phyloP scores from a whole-genome alignment of 1,284 basidiomycete genomes.

The Ceratobasidium theobromae region DNA sequence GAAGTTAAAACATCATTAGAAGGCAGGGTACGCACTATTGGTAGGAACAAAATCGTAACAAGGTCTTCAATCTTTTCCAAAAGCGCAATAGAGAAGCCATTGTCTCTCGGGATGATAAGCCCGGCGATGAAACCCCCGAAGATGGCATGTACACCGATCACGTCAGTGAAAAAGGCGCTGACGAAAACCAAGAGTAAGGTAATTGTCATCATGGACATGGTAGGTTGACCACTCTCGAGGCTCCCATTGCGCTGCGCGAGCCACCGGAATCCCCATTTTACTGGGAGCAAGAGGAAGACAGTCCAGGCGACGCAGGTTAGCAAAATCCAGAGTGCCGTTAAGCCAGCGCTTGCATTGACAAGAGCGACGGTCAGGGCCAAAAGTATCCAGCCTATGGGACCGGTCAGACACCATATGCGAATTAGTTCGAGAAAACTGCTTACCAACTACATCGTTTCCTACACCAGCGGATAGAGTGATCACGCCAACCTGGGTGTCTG shows the following conservation, averaged over 20 bases:
- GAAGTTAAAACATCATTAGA: constrained; percentile 37
- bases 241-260: constrained; percentile 78
- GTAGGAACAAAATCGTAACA: constrained; percentile 60
- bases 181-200: constrained; percentile 62
- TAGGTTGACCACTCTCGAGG: constrained; percentile 71
- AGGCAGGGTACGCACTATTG: constrained; percentile 49
- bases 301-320: constrained; percentile 81
- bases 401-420: constrained; percentile 53
- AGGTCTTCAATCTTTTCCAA: constrained; percentile 70
- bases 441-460: constrained; percentile 65
- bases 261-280: constrained; percentile 65
- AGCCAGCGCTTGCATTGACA: constrained; percentile 76
- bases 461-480: constrained; percentile 69
- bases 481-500: constrained; percentile 64
- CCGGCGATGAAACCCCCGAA: constrained; percentile 65
- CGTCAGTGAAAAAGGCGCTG: constrained; percentile 70
- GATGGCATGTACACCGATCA: constrained; percentile 62
- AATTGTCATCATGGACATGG: constrained; percentile 74
- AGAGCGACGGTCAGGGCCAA: constrained; percentile 87
- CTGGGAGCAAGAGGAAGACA: constrained; percentile 73
- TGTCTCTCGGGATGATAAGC: constrained; percentile 64
- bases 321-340: constrained; percentile 81
- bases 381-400: constrained; percentile 61
- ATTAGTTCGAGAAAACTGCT: constrained; percentile 41
- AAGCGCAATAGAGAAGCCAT: constrained; percentile 60